These are phyloP conservation scores for Linum tenue DNA, from an alignment of 345 rosid genomes.

Conservation along the genomic window DNA sequence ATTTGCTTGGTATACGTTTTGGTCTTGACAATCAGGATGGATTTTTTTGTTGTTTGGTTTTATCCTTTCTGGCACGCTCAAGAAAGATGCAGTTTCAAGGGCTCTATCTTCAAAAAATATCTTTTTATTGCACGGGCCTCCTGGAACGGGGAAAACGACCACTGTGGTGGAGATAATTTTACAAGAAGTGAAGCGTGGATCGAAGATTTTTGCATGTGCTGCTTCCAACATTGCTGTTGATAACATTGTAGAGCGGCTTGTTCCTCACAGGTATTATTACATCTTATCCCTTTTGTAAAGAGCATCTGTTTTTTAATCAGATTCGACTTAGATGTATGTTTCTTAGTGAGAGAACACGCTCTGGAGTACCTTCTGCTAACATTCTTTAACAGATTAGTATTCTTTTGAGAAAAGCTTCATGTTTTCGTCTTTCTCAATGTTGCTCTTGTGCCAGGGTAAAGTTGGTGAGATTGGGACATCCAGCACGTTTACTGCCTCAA, in stretches of 20 bases:
- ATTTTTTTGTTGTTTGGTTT: background rate
- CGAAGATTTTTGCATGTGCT: slow-evolving; percentile 95
- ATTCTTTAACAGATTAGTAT: background rate
- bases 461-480: slow-evolving; percentile 92
- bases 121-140: slow-evolving; percentile 91
- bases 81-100: slow-evolving; percentile 77
- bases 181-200: slow-evolving; percentile 90
- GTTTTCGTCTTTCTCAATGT: background rate
- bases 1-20: background rate
- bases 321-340: background rate
- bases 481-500: slow-evolving; percentile 90
- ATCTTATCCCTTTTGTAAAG: slow-evolving; percentile 3
- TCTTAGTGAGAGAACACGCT: background rate
- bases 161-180: slow-evolving; percentile 87
- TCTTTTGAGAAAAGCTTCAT: background rate
- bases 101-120: slow-evolving; percentile 81
- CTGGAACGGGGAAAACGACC: slow-evolving; percentile 99
- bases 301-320: slow-evolving; percentile 5
- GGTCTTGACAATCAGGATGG: slow-evolving; percentile 10
- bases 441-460: slow-evolving; percentile 38
- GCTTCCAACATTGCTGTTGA: slow-evolving; percentile 99
- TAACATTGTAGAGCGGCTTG: slow-evolving; percentile 93
- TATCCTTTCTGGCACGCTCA: slow-evolving; percentile 19
- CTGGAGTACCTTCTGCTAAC: background rate
- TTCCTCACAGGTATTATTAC: slow-evolving; percentile 58